A percentile compares a stretch with the other conserved stretches of the same genome.
Evolutionary conservation across 441 rosid species (phyloP).

Genomic region (Adansonia madagascariensis): DNA sequence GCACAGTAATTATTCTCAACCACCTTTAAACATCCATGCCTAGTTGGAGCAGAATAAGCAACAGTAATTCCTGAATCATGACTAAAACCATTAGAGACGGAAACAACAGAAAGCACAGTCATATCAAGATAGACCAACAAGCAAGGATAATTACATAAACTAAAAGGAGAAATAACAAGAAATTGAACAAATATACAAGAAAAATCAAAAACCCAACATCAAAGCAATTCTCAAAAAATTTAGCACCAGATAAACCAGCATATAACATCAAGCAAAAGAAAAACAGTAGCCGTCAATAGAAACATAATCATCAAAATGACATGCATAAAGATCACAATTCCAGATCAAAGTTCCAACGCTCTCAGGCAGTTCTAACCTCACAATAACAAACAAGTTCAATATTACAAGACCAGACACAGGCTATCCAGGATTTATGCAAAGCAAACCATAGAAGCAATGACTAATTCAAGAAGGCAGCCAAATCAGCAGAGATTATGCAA

Average conservation of each 20-base stretch:
- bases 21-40: constrained; percentile 78
- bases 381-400: not conserved
- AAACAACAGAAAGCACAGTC: constrained; percentile 15
- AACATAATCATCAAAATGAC: not conserved
- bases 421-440: constrained; percentile 2
- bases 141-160: constrained; percentile 24
- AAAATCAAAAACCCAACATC: constrained; percentile 12
- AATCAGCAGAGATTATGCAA: not conserved
- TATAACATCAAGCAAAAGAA: constrained; percentile 1
- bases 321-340: not conserved
- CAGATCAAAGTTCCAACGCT: constrained; percentile 12
- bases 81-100: constrained; percentile 29
- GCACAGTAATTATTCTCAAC: constrained; percentile 93
- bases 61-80: constrained; percentile 64
- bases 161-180: not conserved
- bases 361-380: not conserved
- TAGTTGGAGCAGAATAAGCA: constrained; percentile 75
- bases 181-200: constrained; percentile 16
- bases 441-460: not conserved
- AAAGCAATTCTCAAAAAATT: constrained; percentile 19
- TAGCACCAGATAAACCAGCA: constrained; percentile 13
- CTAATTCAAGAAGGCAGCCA: constrained; percentile 9
- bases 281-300: constrained; percentile 8
- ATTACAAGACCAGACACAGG: not conserved
- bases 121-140: not conserved